Conservation (phyloP, 176 grass and related monocot species). For the Tillandsia fasciculata region DNA sequence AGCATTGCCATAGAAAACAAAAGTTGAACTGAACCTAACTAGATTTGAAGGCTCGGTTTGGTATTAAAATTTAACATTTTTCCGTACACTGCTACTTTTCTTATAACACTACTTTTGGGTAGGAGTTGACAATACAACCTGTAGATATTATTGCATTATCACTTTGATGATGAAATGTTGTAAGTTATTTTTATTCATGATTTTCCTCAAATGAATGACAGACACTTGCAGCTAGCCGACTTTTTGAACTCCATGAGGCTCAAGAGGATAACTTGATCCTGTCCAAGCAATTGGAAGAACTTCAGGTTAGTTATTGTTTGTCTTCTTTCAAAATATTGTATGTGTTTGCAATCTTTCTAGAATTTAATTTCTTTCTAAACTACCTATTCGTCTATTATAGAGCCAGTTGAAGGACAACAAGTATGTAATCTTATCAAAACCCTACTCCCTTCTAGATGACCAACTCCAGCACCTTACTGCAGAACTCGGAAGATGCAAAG, state of each 20-base stretch:
- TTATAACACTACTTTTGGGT: neutral
- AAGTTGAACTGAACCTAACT: no score
- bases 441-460: conserved; percentile 56
- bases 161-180: neutral
- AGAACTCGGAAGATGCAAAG: conserved; percentile 61
- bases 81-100: no score
- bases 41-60: neutral
- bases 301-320: conserved; percentile 45
- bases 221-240: conserved; percentile 65
- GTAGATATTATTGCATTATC: neutral
- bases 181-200: conserved; percentile 9
- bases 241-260: conserved; percentile 91
- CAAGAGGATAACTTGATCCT: conserved; percentile 91
- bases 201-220: conserved; percentile 37
- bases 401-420: conserved; percentile 75
- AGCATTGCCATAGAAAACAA: no score
- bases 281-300: conserved; percentile 80
- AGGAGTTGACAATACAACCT: neutral
- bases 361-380: conserved; percentile 5
- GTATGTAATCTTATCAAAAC: conserved; percentile 68
- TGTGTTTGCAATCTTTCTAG: neutral
- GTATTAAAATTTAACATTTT: neutral
- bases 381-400: conserved; percentile 23
- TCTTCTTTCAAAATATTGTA: neutral
- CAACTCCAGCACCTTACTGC: conserved; percentile 67